Conservation (phyloP, 2,329 filamentous ascomycete genomes). For the Lanzia echinophila region DNA sequence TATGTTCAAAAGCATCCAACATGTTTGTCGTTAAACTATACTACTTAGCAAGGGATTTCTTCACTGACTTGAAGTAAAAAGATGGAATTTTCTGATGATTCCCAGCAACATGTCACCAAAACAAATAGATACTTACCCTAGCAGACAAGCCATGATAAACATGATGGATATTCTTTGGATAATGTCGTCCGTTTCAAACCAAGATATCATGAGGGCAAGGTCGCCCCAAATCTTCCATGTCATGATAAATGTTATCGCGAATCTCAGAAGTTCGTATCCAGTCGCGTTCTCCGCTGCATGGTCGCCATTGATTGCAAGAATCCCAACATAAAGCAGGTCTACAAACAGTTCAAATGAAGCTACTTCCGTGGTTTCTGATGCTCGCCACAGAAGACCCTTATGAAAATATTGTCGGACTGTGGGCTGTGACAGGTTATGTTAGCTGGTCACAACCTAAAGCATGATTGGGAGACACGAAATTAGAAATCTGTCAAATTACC, state of each 20-base stretch:
- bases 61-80: not conserved
- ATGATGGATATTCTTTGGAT: constrained; percentile 51
- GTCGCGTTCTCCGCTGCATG: constrained; percentile 49
- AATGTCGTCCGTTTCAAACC: constrained; percentile 59
- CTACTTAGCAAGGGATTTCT: not conserved
- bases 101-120: not conserved
- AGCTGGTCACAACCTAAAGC: no score
- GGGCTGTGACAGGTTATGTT: constrained; percentile 31
- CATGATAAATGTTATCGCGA: constrained; percentile 55
- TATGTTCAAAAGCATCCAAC: constrained; percentile 47
- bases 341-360: constrained; percentile 59
- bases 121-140: constrained; percentile 37
- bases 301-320: constrained; percentile 58
- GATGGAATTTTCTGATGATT: not conserved
- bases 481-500: constrained; percentile 9
- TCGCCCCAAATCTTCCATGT: constrained; percentile 56
- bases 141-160: constrained; percentile 53
- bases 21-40: constrained; percentile 54
- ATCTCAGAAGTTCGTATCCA: constrained; percentile 49
- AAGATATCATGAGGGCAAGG: constrained; percentile 46
- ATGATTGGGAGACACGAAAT: not conserved
- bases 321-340: constrained; percentile 50
- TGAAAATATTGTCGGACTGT: constrained; percentile 61
- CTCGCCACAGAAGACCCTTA: constrained; percentile 56
- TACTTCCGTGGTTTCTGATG: constrained; percentile 51